Base-by-base conservation (phyloP, 768 basidiomycete genomes). In the Artomyces pyxidatus region DNA sequence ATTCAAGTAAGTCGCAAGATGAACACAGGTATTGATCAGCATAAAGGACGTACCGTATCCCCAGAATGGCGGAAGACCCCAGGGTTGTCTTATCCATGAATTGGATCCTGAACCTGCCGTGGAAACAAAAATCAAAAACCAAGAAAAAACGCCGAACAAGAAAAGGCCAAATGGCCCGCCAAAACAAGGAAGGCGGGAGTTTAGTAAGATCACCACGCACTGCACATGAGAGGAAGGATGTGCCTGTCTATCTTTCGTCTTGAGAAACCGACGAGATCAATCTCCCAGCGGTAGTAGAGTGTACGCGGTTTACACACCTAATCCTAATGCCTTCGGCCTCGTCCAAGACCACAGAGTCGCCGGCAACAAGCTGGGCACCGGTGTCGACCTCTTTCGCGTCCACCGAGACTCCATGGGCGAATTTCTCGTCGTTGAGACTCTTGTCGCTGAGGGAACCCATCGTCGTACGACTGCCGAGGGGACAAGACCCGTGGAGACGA, bases 31-130 rank as follows among this genome's bases (percentile, higher is more conserved):
- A n/a, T n/a, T n/a, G n/a, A n/a, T n/a, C n/a, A n/a, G n/a, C n/a
- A n/a, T n/a, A n/a, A n/a, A n/a, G n/a, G 12, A 22, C 4, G 52
- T 29, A 82, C 85, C 68, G 66, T 57, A 87, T 86, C 1, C 85
- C 85, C 38, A 88, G 71, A 53, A 87, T 85, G 2, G 85, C 77
- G 1, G 82, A 59, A 50, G 72, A 77, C 1, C 82, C 83, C 3
- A 86, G 67, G 0, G 84, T 87, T 0, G 78, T 81, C 65, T 85
- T 85, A 53, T 86, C 85, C 80, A 85, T 85, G 51, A 80, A 85
- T 59, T 86, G 83, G n/a, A 87, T 73, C 75, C 84, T 57, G 28
- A n/a, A n/a, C n/a, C n/a, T n/a, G n/a, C n/a, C n/a, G n/a, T n/a
- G n/a, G 80, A 35, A 35, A 4, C 14, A 35, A 35, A 14, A n/a